These are phyloP conservation scores for Ustilago loliicola DNA, from an alignment of 1,284 basidiomycete species.

Conservation along the genomic window DNA sequence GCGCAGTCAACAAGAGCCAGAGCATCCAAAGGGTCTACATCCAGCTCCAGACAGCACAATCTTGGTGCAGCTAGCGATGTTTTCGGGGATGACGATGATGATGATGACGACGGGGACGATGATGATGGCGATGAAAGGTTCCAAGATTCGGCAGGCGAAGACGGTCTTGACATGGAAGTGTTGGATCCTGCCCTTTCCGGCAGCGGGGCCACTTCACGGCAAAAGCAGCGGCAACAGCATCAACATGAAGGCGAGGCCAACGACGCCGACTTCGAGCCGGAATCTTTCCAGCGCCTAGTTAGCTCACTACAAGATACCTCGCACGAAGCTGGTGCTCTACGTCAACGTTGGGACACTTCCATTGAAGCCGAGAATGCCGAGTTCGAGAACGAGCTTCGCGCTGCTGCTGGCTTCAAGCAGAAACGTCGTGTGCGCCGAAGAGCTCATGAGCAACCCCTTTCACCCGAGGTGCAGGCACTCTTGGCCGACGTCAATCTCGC, in stretches of 20 bases:
- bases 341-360: slow-evolving; percentile 57
- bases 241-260: slow-evolving; percentile 5
- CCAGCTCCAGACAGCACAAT: background rate
- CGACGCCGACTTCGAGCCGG: slow-evolving; percentile 50
- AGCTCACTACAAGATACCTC: slow-evolving; percentile 55
- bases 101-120: slow-evolving; percentile 13
- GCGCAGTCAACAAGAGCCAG: background rate
- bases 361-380: slow-evolving; percentile 63
- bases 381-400: slow-evolving; percentile 64
- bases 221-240: background rate
- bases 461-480: slow-evolving; percentile 83
- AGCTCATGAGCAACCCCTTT: slow-evolving; percentile 72
- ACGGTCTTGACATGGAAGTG: slow-evolving; percentile 10
- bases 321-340: slow-evolving; percentile 37
- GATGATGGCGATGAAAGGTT: slow-evolving; percentile 11
- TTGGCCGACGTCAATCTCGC: slow-evolving; percentile 89
- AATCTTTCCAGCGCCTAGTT: slow-evolving; percentile 55
- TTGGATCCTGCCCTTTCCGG: slow-evolving; percentile 28
- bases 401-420: slow-evolving; percentile 57
- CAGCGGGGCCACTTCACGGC: background rate
- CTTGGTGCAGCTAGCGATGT: slow-evolving; percentile 10
- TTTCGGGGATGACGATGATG: slow-evolving; percentile 4
- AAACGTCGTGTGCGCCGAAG: slow-evolving; percentile 33
- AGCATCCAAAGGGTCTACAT: slow-evolving; percentile 1
- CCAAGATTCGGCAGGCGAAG: no score